These are phyloP conservation scores for Teunomyces kruisii DNA, from an alignment of 805 yeast genomes.

Conservation along the genomic window DNA sequence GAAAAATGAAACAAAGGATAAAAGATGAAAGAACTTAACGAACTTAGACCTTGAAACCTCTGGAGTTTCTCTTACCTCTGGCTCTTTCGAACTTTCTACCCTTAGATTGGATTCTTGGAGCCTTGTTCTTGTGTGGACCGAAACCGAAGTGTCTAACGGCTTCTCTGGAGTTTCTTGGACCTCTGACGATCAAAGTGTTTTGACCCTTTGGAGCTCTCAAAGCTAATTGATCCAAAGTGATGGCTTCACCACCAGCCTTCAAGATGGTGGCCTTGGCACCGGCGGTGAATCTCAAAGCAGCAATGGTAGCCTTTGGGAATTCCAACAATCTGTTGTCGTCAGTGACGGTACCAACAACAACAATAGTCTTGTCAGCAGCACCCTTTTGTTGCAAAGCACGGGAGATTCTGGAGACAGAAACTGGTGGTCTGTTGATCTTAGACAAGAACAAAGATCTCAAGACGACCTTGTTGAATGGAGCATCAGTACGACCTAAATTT, in stretches of 20 bases:
- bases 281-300: slow-evolving; percentile 99
- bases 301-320: slow-evolving; percentile 96
- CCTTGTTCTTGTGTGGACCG: slow-evolving; percentile 99
- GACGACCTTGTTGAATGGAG: slow-evolving; percentile 97
- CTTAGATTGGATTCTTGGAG: slow-evolving; percentile 95
- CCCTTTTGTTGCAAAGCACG: slow-evolving; percentile 80
- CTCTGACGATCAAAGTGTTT: slow-evolving; percentile 97
- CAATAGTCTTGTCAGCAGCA: slow-evolving; percentile 88
- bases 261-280: slow-evolving; percentile 96
- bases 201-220: slow-evolving; percentile 99
- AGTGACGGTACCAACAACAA: slow-evolving; percentile 99
- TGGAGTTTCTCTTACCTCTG: slow-evolving; percentile 99
- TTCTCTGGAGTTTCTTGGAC: slow-evolving; percentile 98
- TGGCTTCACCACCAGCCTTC: slow-evolving; percentile 99
- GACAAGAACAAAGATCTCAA: slow-evolving; percentile 94
- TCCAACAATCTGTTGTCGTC: slow-evolving; percentile 93
- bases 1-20: not conserved
- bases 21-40: slow-evolving; percentile 9
- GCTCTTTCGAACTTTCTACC: slow-evolving; percentile 99
- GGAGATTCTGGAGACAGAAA: slow-evolving; percentile 88
- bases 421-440: slow-evolving; percentile 99
- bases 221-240: slow-evolving; percentile 99
- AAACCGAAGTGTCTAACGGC: slow-evolving; percentile 99
- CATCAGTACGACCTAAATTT: slow-evolving; percentile 88
- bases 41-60: slow-evolving; percentile 99